Conservation (phyloP, 1,284 basidiomycete species). For the Ustilago bromivora region DNA sequence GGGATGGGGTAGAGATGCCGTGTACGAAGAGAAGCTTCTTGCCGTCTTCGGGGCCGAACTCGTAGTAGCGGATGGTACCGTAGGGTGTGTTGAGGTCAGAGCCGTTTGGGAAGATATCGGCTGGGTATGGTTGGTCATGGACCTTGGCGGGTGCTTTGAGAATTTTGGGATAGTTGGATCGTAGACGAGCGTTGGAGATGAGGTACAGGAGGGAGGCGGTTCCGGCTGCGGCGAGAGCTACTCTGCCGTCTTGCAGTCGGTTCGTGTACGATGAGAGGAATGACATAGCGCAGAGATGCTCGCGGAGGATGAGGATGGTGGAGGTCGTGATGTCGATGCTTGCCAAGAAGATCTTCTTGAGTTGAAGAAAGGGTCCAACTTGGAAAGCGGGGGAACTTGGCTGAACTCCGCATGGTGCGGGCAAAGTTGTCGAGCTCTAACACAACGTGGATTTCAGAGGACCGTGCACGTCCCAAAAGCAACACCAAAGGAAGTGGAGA, state of each 20-base stretch:
- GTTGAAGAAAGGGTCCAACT: constrained; percentile 8
- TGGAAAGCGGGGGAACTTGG: constrained; percentile 6
- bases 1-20: constrained; percentile 56
- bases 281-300: constrained; percentile 13
- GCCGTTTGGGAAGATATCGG: constrained; percentile 43
- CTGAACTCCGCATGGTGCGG: neutral
- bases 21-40: constrained; percentile 64
- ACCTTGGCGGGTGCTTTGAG: constrained; percentile 45
- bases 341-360: neutral
- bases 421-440: neutral
- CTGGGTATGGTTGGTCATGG: constrained; percentile 38
- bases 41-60: constrained; percentile 55
- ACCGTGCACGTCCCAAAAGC: constrained; percentile 7
- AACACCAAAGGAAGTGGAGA: constrained; percentile 8
- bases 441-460: constrained; percentile 9
- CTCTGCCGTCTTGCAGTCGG: constrained; percentile 26
- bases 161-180: constrained; percentile 43
- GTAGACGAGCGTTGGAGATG: constrained; percentile 23
- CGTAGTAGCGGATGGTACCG: constrained; percentile 53
- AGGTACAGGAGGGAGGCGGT: constrained; percentile 40
- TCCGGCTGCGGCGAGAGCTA: constrained; percentile 38
- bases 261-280: constrained; percentile 21
- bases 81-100: constrained; percentile 42
- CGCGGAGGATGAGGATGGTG: neutral
- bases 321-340: constrained; percentile 1